Evolutionary conservation across 441 rosid species (phyloP), one percentile per base, ranked within the genome.

Genomic region (Erodium moschatum): DNA sequence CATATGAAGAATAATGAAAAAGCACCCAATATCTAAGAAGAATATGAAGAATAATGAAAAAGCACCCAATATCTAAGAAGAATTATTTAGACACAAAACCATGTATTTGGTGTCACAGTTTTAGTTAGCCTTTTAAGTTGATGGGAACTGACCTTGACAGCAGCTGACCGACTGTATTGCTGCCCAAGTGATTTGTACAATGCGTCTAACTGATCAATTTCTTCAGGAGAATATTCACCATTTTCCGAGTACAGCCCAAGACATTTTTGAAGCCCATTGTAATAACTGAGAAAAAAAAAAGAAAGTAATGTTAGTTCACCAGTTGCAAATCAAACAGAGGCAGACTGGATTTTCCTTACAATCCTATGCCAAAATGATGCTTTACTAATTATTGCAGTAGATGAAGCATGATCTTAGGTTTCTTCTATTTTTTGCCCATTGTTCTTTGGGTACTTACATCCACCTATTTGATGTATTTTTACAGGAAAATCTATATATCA

Each of bases 191-290:
- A 90, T 77, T 85, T 84, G 88, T 95, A 92, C 71, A 92, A 79
- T 68, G 83, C 78, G 81, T 83, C 87, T 80, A 92, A 79, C 77
- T 78, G 83, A 79, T 87, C 91, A 75, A 85, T 89, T 80, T 90
- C 90, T 75, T 87, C 87, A 54, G 86, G 73, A 11, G 99, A 82
- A 78, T 86, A 88, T 29, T 73, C 74, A 33, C 90, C 89, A 76
- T 70, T 74, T 80, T 88, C 88, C 33, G 84, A 82, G 77, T 76
- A 79, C 64, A 92, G 74, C 29, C 80, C 92, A 68, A 84, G 79
- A 77, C 98, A 92, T 76, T 83, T 89, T 75, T 95, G 98, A 69
- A 95, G 88, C 73, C 98, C 98, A 81, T 92, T 93, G 75, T 86
- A 88, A 80, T 87, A 92, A 73, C 99, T 95, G 88, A 75, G 71